Evolutionary conservation across 768 basidiomycete species (phyloP).

Genomic region (Floccularia luteovirens): DNA sequence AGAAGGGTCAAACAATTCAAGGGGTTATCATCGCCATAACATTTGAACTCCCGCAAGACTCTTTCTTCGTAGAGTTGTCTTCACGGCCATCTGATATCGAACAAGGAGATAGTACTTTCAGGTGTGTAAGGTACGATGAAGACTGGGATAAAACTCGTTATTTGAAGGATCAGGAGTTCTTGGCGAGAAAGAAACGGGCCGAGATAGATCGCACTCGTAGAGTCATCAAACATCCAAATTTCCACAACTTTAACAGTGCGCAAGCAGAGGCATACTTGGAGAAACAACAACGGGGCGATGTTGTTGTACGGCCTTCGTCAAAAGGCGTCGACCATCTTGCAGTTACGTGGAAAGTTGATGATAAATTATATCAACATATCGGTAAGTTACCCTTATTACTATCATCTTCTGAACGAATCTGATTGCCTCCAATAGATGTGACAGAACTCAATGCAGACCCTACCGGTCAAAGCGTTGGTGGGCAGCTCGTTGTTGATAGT

Average conservation of each 20-base stretch:
- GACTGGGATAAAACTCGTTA: conserved; percentile 60
- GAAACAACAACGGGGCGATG: conserved; percentile 89
- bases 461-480: conserved; percentile 55
- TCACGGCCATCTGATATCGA: conserved; percentile 53
- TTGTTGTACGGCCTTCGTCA: conserved; percentile 93
- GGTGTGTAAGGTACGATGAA: conserved; percentile 51
- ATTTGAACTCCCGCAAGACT: conserved; percentile 49
- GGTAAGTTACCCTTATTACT: conserved; percentile 41
- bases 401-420: conserved; percentile 1
- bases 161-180: conserved; percentile 63
- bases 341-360: conserved; percentile 98
- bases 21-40: conserved; percentile 73
- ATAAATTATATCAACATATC: conserved; percentile 93
- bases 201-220: conserved; percentile 75
- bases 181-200: conserved; percentile 77
- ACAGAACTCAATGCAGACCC: conserved; percentile 74
- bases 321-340: conserved; percentile 91
- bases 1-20: conserved; percentile 74
- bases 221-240: conserved; percentile 96
- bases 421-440: conserved; percentile 47
- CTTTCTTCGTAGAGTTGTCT: conserved; percentile 70
- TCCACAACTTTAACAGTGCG: conserved; percentile 87
- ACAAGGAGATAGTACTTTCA: conserved; percentile 56
- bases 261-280: conserved; percentile 89
- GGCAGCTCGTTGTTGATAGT: conserved; percentile 64